Base-by-base conservation (phyloP, 345 rosid genomes). In the Syzygium jambos region DNA sequence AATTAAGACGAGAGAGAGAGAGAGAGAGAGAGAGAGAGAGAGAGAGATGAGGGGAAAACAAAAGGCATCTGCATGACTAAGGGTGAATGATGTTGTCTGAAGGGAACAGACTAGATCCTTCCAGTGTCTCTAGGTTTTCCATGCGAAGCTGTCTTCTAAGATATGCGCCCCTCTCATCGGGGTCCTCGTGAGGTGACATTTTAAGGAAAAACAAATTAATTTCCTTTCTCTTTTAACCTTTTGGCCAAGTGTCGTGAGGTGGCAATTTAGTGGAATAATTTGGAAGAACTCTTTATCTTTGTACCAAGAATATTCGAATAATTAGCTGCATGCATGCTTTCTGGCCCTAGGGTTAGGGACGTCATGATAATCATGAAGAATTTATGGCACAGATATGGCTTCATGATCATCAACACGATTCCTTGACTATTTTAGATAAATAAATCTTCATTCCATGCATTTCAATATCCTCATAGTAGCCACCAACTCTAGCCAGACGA, bases 71-170 rank as follows among this genome's bases (percentile, higher is more conserved):
- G 82, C 82, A 73, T 73, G 82, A 73, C 82, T 38, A 19, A 73
- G 80, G 87, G 78, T 5, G 84, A 51, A 91, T 91, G n/a, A 90
- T 91, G 73, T 57, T 92, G 92, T 90, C 90, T 87, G 57, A 56
- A 89, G 89, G 86, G 82, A 73, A 73, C 82, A 73, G 86, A 85
- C 84, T 85, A 87, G 88, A 91, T 86, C 87, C 90, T 86, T 90
- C 91, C 56, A 73, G 21, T 73, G 82, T 38, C 82, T 38, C 82
- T 38, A 73, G 82, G 82, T 73, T 73, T 73, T 73, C 49, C 82
- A 73, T 73, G 82, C 82, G 82, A 73, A 22, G 49, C 82, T 73
- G 82, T 73, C 82, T 73, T 73, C 82, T 73, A 73, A 38, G 82
- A 73, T 73, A 73, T 9, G 43, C 27, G 30, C 82, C 46, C 22